Evolutionary conservation across 495 filamentous ascomycete species (phyloP).

Genomic region (Aspergillus indologenus): DNA sequence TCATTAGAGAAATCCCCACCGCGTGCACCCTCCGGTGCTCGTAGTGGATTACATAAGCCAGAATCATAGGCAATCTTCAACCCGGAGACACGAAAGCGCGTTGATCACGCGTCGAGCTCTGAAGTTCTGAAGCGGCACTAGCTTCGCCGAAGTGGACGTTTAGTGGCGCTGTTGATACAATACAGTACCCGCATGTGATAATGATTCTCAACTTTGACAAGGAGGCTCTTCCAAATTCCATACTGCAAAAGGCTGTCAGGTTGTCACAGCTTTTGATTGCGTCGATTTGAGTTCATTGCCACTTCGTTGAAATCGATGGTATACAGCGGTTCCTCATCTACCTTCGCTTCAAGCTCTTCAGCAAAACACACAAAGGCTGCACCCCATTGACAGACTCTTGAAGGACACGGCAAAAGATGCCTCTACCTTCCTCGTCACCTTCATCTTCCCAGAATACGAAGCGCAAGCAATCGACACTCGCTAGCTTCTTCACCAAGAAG

Average conservation of each 20-base stretch:
- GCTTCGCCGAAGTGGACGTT: neutral
- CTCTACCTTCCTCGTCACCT: slow-evolving; percentile 39
- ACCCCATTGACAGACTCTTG: neutral
- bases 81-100: neutral
- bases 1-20: too few relatives aligned
- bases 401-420: slow-evolving; percentile 24
- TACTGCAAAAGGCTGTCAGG: neutral
- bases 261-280: neutral
- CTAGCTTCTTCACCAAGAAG: slow-evolving; percentile 79
- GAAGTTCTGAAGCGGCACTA: neutral
- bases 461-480: slow-evolving; percentile 76
- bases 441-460: slow-evolving; percentile 40
- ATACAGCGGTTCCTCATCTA: neutral
- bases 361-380: neutral
- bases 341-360: neutral
- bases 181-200: neutral
- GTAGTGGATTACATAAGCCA: neutral
- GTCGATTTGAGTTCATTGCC: neutral
- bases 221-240: neutral
- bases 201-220: neutral
- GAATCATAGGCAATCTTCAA: neutral
- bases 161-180: neutral
- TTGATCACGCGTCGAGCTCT: neutral
- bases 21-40: too few relatives aligned
- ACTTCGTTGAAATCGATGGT: neutral